Conservation (phyloP, 352 stramenopile species). For the Globisporangium acanthophoron region DNA sequence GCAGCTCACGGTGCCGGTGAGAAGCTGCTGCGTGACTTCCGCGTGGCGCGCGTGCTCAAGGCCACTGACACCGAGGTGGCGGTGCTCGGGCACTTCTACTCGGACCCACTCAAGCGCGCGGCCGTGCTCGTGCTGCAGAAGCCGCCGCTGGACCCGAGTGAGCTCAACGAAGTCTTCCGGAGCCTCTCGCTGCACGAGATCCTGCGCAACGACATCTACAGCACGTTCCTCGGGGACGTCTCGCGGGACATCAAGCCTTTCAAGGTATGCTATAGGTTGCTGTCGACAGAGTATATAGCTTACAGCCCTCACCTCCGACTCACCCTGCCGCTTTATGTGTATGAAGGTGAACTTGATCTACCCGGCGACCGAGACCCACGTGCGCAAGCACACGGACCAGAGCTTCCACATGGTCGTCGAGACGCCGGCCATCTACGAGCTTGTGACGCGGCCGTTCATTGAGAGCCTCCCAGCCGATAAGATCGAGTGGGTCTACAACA, state of each 20-base stretch:
- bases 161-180: slow-evolving; percentile 34
- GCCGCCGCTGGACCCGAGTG: slow-evolving; percentile 42
- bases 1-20: slow-evolving; percentile 19
- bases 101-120: slow-evolving; percentile 48
- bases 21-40: slow-evolving; percentile 50
- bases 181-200: slow-evolving; percentile 66
- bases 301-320: background rate
- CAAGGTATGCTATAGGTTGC: slow-evolving; percentile 30
- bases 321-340: background rate
- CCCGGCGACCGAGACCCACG: slow-evolving; percentile 70
- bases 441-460: slow-evolving; percentile 70
- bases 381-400: slow-evolving; percentile 83
- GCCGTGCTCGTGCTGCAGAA: slow-evolving; percentile 70
- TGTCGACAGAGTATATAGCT: too few species aligned
- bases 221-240: slow-evolving; percentile 65
- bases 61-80: slow-evolving; percentile 56
- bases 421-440: slow-evolving; percentile 71
- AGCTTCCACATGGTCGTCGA: slow-evolving; percentile 81
- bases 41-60: slow-evolving; percentile 62
- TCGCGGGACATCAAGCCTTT: slow-evolving; percentile 63
- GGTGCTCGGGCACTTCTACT: slow-evolving; percentile 63
- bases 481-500: slow-evolving; percentile 88
- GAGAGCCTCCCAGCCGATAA: slow-evolving; percentile 67
- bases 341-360: slow-evolving; percentile 76
- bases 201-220: slow-evolving; percentile 82